Evolutionary conservation across 495 filamentous ascomycete species (phyloP).

Genomic region (Bathelium albidoporum): DNA sequence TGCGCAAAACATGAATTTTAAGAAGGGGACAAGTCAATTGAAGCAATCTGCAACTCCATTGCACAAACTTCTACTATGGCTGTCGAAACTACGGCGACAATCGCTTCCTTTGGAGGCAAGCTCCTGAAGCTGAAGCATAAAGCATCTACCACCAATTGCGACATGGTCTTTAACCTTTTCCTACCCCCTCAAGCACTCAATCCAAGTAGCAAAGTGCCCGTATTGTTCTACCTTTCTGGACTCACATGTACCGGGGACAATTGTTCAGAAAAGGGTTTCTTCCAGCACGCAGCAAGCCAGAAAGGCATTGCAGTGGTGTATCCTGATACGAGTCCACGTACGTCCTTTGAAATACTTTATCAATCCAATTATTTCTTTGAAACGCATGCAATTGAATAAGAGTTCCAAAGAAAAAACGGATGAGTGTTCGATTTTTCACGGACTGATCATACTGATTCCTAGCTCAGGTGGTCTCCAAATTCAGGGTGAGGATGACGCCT

Average conservation of each 20-base stretch:
- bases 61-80: conserved; percentile 42
- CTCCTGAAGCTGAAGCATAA: conserved; percentile 86
- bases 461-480: conserved; percentile 56
- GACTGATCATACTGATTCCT: not conserved
- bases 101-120: conserved; percentile 88
- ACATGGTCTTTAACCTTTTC: conserved; percentile 61
- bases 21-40: not conserved
- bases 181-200: conserved; percentile 47
- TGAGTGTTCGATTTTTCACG: no score
- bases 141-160: conserved; percentile 46
- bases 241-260: conserved; percentile 94
- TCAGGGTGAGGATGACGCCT: conserved; percentile 69
- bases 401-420: no score
- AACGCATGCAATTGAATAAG: no score
- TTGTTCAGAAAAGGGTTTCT: conserved; percentile 92
- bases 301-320: conserved; percentile 81
- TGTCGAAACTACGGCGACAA: conserved; percentile 78
- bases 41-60: not conserved
- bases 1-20: not conserved
- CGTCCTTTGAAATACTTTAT: conserved; percentile 13
- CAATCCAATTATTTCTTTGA: not conserved
- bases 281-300: conserved; percentile 68
- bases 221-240: conserved; percentile 90
- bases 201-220: conserved; percentile 47
- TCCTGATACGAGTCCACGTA: conserved; percentile 88